Base-by-base conservation (phyloP, 495 filamentous ascomycete genomes). In the Cladorrhinum samala region DNA sequence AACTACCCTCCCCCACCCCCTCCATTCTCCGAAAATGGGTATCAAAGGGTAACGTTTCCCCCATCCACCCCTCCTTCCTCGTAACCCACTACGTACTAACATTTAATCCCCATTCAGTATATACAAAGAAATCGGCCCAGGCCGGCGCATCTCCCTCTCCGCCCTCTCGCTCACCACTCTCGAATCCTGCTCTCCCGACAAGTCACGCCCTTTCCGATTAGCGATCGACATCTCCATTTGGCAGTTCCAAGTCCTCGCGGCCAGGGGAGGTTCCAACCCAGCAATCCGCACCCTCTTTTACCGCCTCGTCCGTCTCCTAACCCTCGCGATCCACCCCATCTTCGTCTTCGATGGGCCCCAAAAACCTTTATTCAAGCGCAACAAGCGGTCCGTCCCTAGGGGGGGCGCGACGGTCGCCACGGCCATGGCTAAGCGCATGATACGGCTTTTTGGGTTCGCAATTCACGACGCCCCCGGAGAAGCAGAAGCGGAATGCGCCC, bases 211-310 rank as follows among this genome's bases (percentile, higher is more conserved):
- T 0, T 74, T 97, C 6, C 83, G 91, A 13, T 75, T 99, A 23
- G 94, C 94, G 17, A 88, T 99, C 46, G 94, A 99, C 65, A 86
- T 93, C 54, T 90, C 90, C 0, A 96, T 99, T 66, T 99, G 94
- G 94, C 84, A 95, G 19, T 97, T 96, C 62, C 93, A 99, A 62
- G 84, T 85, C 7, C 91, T 94, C 58, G 83, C 89, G 7, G 85
- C 87, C 16, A 81, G 85, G 67, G 91, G 93, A 19, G 94, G 94
- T 44, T 81, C 81, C 21, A 96, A 97, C 63, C 93, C 94, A 4
- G 91, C 92, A 14, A 74, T 96, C 14, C 84, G 94, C 16, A 96
- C 91, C 1, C 78, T 99, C 20, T 97, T 95, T 71, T 97, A 90
- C 65, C 86, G 94, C 24, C 79, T 99, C 2, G 70, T 94, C 4